Evolutionary conservation across 495 filamentous ascomycete species (phyloP).

Genomic region (Podospora australis): DNA sequence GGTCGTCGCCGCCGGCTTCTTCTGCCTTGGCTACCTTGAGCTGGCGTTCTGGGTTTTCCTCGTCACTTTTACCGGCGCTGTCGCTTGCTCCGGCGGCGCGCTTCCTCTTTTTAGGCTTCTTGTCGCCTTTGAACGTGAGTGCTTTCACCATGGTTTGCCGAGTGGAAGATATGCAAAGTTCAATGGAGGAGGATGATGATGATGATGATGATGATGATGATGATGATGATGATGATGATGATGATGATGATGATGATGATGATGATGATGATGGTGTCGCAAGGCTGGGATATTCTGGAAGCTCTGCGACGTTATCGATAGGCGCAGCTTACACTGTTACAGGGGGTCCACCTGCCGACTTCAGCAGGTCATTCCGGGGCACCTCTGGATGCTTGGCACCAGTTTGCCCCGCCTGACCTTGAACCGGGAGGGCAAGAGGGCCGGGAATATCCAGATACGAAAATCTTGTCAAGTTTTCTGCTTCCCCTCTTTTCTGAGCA

Average conservation of each 20-base stretch:
- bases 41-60: conserved; percentile 27
- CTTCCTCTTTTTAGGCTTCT: conserved; percentile 89
- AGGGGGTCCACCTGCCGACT: conserved; percentile 1
- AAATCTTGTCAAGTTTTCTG: background rate
- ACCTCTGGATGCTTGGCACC: conserved; percentile 11
- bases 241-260: background rate
- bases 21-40: conserved; percentile 29
- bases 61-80: conserved; percentile 28
- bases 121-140: conserved; percentile 93
- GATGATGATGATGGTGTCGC: background rate
- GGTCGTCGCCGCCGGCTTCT: conserved; percentile 51
- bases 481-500: background rate
- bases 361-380: conserved; percentile 10
- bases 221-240: background rate
- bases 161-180: background rate
- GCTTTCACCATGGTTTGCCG: conserved; percentile 61
- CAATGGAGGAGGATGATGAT: no score
- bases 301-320: conserved; percentile 13
- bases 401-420: conserved; percentile 8
- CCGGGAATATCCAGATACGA: background rate
- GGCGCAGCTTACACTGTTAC: no score
- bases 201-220: background rate
- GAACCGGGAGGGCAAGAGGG: conserved; percentile 2
- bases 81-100: conserved; percentile 43
- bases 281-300: background rate